A percentile compares a stretch with the other conserved stretches of the same genome.
Conservation (phyloP, 164 flowering plant species). For the Tinospora cordifolia region DNA sequence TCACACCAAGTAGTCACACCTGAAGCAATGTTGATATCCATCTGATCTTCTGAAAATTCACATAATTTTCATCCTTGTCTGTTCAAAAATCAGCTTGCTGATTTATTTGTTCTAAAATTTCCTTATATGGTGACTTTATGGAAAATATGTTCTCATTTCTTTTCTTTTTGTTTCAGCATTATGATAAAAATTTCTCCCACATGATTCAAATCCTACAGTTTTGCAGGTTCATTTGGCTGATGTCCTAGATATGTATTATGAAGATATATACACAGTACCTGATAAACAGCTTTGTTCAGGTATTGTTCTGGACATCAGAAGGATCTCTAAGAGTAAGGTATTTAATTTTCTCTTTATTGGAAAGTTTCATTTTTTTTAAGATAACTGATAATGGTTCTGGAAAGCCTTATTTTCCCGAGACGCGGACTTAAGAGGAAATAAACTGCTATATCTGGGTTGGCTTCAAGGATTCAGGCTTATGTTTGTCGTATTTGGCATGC, state of each 20-base stretch:
- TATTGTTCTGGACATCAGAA: slow-evolving; percentile 26
- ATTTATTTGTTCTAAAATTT: not conserved
- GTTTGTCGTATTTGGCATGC: not conserved
- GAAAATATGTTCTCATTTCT: not conserved
- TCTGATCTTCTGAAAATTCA: not conserved
- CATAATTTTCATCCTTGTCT: not conserved
- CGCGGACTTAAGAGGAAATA: not conserved
- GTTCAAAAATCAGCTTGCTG: not conserved
- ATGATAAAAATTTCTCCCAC: not conserved
- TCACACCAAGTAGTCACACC: not conserved
- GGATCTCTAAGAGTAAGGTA: slow-evolving; percentile 60
- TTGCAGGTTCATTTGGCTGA: slow-evolving; percentile 76
- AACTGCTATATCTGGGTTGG: no score
- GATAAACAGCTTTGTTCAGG: slow-evolving; percentile 42
- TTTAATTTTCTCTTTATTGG: not conserved
- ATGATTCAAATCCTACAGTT: slow-evolving; percentile 14
- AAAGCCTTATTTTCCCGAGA: slow-evolving; percentile 1
- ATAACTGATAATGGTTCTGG: not conserved
- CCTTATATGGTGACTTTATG: not conserved
- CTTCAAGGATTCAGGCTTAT: not conserved
- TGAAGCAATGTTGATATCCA: not conserved
- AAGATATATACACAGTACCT: slow-evolving; percentile 66
- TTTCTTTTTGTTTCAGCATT: not conserved
- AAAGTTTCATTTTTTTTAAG: not conserved
- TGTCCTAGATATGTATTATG: slow-evolving; percentile 76